Base-by-base conservation (phyloP, 768 basidiomycete genomes). In the Piloderma croceum region DNA sequence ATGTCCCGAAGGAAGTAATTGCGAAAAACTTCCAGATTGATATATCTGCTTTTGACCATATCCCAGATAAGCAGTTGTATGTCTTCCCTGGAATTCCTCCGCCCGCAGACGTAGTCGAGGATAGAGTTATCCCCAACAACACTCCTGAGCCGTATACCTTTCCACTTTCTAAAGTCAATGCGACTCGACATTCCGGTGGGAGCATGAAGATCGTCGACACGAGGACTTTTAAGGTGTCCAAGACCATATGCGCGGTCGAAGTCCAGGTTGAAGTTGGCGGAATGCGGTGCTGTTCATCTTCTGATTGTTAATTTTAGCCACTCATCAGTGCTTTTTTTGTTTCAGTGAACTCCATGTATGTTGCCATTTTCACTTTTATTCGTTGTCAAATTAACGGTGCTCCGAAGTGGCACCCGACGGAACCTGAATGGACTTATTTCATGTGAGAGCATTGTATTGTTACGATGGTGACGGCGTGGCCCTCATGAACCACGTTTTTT, bases 341-440 rank as follows among this genome's bases (percentile, higher is more conserved):
- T 22, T 22, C 48, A 73, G 76, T 42, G 79, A 78, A 49, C 65
- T 79, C 43, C 78, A 81, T 57, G 75, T 75, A 56, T 48, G 69
- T 52, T 20, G 13, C 15, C 2, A 22, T 31, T 11, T 11, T 7
- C 3, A 34, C 9, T 21, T 7, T 34, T 48, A n/a, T 43, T 20
- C 4, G 3, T 21, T 18, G 21, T 39, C 7, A 36, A 7, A 25
- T 39, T 51, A 44, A 20, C 31, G 48, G 40, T 33, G 5, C 34
- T 6, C 22, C 17, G 6, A 38, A 81, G 80, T 83, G 82, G 82
- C 82, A 83, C 47, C 81, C 82, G 6, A 77, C 74, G 9, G 65
- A 77, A 49, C 76, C 80, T 43, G 80, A 81, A 59, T 82, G 80
- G 80, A 67, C 61, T 36, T 76, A 69, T 55, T 76, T 69, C 70